Base-by-base conservation (phyloP, 352 stramenopile species). In the Globisporangium solare region DNA sequence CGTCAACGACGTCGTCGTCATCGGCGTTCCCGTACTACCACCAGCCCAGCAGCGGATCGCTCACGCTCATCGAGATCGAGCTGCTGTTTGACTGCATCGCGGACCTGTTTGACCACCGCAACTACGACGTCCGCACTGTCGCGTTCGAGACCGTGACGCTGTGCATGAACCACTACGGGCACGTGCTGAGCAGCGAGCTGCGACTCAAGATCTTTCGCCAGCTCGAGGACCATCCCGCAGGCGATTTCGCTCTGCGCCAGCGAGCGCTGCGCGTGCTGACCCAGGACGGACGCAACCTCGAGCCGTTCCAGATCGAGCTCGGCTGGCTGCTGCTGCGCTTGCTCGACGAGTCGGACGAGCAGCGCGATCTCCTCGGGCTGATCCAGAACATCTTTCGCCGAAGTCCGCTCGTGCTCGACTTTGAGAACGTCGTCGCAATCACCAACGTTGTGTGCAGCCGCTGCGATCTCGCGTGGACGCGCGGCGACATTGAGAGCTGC, bases 301-400 rank as follows among this genome's bases (percentile, higher is more conserved):
- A 85, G 31, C 82, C 83, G 40, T 95, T 95, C 48, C 58, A 66
- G 17, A 64, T 78, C 2, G 83, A 92, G 35, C 59, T 95, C 14
- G 83, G 83, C 0, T 89, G 81, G 82, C 69, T 93, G 5, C 41
- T 95, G 12, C 61, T 95, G 45, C 74, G 79, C 47, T 68, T 90
- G 46, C 64, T 94, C 15, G 82, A 91, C 47, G 76, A 89, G 42
- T 94, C 83, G 3, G 82, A 93, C 20, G 79, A 86, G n/a, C 83
- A 92, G 55, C 70, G 74, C 13, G 86, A 95, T 45, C 50, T 94
- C 15, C 60, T 93, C 13, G 62, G 63, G 15, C 60, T 95, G 20
- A 88, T 95, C 53, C 83, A 94, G 60, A 81, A 66, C 37, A 79
- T 94, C 35, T 58, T 94, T 12, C 70, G 78, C 20, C 74, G 81